Percentiles rank a stretch among this genome's conserved stretches.
phyloP scores from a whole-genome alignment of 176 grass and related monocot species.

The sorghum (Sorghum bicolor) region Sorghum_bicolor_NCBIv3 NC_012874.2:7658001-7658500 shows the following conservation, averaged over 20 bases:
- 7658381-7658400: slow-evolving; percentile 20
- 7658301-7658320: background rate
- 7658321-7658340: background rate
- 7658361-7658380: background rate
- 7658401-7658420: background rate
- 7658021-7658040: slow-evolving; percentile 52
- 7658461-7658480: no score
- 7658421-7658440: no score
- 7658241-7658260: slow-evolving; percentile 68
- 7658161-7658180: background rate
- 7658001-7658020: background rate
- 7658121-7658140: slow-evolving; percentile 58
- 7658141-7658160: slow-evolving; percentile 20
- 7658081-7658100: slow-evolving; percentile 65
- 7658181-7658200: slow-evolving; percentile 74
- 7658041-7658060: slow-evolving; percentile 80
- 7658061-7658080: slow-evolving; percentile 83
- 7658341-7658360: background rate
- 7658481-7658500: no score
- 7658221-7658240: slow-evolving; percentile 64
- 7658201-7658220: slow-evolving; percentile 89
- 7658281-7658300: background rate
- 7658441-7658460: no score
- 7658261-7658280: slow-evolving; percentile 17
- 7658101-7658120: slow-evolving; percentile 88